Evolutionary conservation across 331 rosid genomes (phyloP).

Genomic region (Spiraea crenata): DNA sequence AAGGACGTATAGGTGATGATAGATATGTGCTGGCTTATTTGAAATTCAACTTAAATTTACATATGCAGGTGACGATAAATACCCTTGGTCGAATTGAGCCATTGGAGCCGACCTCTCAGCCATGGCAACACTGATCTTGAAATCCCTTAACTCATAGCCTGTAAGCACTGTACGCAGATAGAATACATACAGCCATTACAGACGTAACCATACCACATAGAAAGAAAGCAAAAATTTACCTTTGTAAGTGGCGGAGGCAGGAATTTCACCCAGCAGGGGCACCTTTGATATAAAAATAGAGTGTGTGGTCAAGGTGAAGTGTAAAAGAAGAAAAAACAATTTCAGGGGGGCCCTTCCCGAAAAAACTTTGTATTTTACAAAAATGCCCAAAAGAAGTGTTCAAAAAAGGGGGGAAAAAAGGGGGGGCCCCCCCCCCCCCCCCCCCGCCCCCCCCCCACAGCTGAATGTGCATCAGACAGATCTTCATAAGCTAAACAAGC

Average conservation of each 20-base stretch:
- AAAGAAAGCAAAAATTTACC: slow-evolving; percentile 43
- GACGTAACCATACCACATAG: not conserved
- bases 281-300: too few relatives aligned
- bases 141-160: slow-evolving; percentile 88
- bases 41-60: not conserved
- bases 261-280: too few relatives aligned
- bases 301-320: too few relatives aligned
- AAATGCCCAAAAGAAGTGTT: too few relatives aligned
- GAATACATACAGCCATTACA: not conserved
- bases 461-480: slow-evolving; percentile 94
- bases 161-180: slow-evolving; percentile 30
- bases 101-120: slow-evolving; percentile 95
- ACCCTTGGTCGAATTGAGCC: slow-evolving; percentile 79
- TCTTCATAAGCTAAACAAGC: slow-evolving; percentile 90
- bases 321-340: too few relatives aligned
- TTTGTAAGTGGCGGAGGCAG: too few relatives aligned
- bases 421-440: too few relatives aligned
- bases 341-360: too few relatives aligned
- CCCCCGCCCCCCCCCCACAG: too few relatives aligned
- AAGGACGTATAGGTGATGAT: not conserved
- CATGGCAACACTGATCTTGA: slow-evolving; percentile 80
- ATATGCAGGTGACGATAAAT: slow-evolving; percentile 22
- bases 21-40: not conserved
- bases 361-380: too few relatives aligned
- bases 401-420: too few relatives aligned